Conservation (phyloP, 805 yeast species). For the Saturnispora besseyi region DNA sequence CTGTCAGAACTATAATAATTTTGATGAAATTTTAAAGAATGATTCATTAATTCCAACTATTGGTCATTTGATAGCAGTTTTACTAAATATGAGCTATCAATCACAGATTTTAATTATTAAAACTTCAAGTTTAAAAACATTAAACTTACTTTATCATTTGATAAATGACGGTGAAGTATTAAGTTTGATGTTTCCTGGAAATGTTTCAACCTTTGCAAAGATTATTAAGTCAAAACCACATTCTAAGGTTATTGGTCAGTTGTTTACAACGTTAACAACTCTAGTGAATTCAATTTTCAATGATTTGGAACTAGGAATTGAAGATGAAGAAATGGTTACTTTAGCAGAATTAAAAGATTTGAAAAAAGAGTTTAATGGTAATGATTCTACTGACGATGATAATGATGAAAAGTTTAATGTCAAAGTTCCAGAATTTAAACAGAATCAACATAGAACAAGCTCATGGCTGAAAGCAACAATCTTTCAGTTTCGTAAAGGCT, state of each 20-base stretch:
- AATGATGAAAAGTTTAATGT: slow-evolving; percentile 7
- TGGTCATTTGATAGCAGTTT: slow-evolving; percentile 39
- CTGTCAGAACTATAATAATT: slow-evolving; percentile 23
- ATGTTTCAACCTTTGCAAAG: slow-evolving; percentile 37
- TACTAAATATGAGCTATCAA: slow-evolving; percentile 29
- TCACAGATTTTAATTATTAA: slow-evolving; percentile 25
- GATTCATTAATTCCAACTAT: slow-evolving; percentile 34
- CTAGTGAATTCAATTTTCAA: slow-evolving; percentile 32
- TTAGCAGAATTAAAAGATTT: slow-evolving; percentile 14
- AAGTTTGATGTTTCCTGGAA: slow-evolving; percentile 44
- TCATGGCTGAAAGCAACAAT: slow-evolving; percentile 50
- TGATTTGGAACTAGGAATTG: slow-evolving; percentile 31
- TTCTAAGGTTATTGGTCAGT: slow-evolving; percentile 27
- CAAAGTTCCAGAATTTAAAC: neutral
- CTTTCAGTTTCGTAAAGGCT: slow-evolving; percentile 39
- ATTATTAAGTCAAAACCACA: slow-evolving; percentile 29
- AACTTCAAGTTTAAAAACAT: slow-evolving; percentile 26
- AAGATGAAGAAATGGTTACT: slow-evolving; percentile 5
- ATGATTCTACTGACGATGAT: slow-evolving; percentile 3
- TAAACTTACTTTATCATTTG: slow-evolving; percentile 28
- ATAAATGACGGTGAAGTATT: slow-evolving; percentile 40
- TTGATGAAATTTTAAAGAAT: slow-evolving; percentile 21
- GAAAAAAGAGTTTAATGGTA: neutral
- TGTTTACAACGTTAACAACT: slow-evolving; percentile 25
- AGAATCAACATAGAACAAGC: slow-evolving; percentile 31